Evolutionary conservation across 257 asterid species (phyloP), one percentile per base, ranked within the genome.

Genomic region (Jacaranda copaia): DNA sequence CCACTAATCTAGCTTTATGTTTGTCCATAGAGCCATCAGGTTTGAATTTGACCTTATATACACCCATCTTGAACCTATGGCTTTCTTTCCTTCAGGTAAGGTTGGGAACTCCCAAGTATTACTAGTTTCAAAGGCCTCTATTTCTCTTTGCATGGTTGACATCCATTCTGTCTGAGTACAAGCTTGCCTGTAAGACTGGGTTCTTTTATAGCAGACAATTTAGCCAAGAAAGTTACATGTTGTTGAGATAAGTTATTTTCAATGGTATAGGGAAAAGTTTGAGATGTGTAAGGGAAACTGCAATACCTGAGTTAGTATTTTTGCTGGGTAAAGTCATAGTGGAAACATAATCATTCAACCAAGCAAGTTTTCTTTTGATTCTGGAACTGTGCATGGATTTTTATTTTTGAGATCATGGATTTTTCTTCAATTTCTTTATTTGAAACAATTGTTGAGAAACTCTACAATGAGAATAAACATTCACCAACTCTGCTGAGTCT

Each of bases 391-490:
- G n/a, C n/a, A n/a, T n/a, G n/a, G n/a, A n/a, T 67, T 32, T 43
- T 25, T 25, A 15, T 62, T 74, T 70, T 42, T 38, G 70, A 32
- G 68, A 52, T 74, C 51, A 45, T 16, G 3, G 73, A 68, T 48
- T 70, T 66, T 68, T 64, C 79, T 43, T 77, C 60, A 38, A 14
- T 55, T 43, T 76, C 64, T 77, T 81, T 84, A 38, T 75, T 72
- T 68, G 63, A 52, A 68, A 53, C 52, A 61, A 51, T 48, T 62
- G 68, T 42, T 25, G 78, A 52, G 13, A 49, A 67, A 52, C 51
- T 35, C 81, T 85, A 79, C 80, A 76, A 67, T 52, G 65, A 61
- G 36, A 57, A 49, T 39, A 19, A 58, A 52, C 10, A 14, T 56
- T 55, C 16, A 49, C 52, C 20, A 18, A 43, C 61, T 39, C 32